Evolutionary conservation across 164 flowering plant genomes (phyloP), one percentile per base, ranked within the genome.

Genomic region (Sextonia rubra): DNA sequence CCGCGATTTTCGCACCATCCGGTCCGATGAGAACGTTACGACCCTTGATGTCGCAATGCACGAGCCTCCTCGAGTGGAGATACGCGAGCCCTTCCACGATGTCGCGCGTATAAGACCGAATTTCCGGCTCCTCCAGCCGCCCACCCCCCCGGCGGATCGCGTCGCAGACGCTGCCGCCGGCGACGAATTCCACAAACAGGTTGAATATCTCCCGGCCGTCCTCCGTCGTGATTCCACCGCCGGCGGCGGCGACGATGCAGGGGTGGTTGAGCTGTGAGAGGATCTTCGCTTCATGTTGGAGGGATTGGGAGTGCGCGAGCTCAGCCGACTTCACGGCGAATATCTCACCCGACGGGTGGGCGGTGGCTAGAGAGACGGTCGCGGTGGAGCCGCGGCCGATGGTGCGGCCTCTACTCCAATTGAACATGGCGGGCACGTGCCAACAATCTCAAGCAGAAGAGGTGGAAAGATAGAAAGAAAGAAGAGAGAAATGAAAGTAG

Each of bases 31-130:
- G 74, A 23, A 94, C 63, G 66, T 94, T 94, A 24, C 82, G 55
- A 5, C 90, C 82, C 80, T 94, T 94, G 11, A 94, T 77, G 58
- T 94, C 98, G 65, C 98, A 87, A 80, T 94, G 98, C 69, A 80
- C 94, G 12, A 92, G 12, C 5, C 88, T 83, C 25, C 77, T 85
- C 7, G 70, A 68, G 72, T 94, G 98, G 25, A 94, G 82, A 58
- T 89, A 83, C 0, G 80, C 82, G 55, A 94, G 56, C 0, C 96
- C 98, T 47, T 20, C 60, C 0, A 92, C 69, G 60, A 94, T 83
- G 44, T 78, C 80, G 0, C 64, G n/a, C 0, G 90, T 76, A 70
- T 81, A 73, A 1, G 69, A 72, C 48, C 77, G 47, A 9, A 90
- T 83, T 73, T 14, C 56, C 0, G 75, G 14, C 73, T 92, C 96